Conservation (phyloP, 495 filamentous ascomycete genomes). For the Aspergillus baeticus region DNA sequence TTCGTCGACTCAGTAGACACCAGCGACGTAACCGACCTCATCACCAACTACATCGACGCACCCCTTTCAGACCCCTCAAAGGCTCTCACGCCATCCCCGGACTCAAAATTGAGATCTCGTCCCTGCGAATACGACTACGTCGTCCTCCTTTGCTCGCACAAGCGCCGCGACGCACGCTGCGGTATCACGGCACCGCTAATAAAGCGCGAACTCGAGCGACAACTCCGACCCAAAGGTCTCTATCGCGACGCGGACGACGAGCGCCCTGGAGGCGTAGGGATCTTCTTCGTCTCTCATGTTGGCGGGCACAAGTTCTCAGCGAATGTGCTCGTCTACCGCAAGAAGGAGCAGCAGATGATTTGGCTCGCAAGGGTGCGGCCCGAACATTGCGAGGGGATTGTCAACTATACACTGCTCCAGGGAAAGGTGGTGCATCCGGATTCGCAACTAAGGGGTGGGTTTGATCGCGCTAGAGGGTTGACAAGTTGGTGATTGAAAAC, state of each 20-base stretch:
- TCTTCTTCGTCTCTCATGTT: conserved; percentile 93
- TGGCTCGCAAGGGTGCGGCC: conserved; percentile 88
- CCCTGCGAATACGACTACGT: conserved; percentile 78
- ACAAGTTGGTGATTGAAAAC: conserved; percentile 95
- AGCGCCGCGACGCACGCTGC: conserved; percentile 87
- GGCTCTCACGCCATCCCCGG: conserved; percentile 6
- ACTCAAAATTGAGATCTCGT: conserved; percentile 44
- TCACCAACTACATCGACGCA: conserved; percentile 65
- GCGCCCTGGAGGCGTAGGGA: conserved; percentile 81
- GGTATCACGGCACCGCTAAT: conserved; percentile 89
- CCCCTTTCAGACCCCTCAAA: conserved; percentile 48
- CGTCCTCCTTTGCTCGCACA: conserved; percentile 92
- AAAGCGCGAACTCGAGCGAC: conserved; percentile 79
- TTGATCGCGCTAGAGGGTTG: conserved; percentile 72
- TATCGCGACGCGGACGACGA: conserved; percentile 87
- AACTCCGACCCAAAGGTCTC: conserved; percentile 78
- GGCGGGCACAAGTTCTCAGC: conserved; percentile 93
- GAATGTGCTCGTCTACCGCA: conserved; percentile 86
- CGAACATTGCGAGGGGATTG: conserved; percentile 90
- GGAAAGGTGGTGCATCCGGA: conserved; percentile 92
- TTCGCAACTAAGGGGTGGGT: conserved; percentile 82
- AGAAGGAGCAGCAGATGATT: conserved; percentile 74
- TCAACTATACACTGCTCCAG: conserved; percentile 83
- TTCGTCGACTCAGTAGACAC: conserved; percentile 78
- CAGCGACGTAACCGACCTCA: conserved; percentile 62